phyloP scores from a whole-genome alignment of 805 yeast species.

The Saturnispora hagleri region DNA sequence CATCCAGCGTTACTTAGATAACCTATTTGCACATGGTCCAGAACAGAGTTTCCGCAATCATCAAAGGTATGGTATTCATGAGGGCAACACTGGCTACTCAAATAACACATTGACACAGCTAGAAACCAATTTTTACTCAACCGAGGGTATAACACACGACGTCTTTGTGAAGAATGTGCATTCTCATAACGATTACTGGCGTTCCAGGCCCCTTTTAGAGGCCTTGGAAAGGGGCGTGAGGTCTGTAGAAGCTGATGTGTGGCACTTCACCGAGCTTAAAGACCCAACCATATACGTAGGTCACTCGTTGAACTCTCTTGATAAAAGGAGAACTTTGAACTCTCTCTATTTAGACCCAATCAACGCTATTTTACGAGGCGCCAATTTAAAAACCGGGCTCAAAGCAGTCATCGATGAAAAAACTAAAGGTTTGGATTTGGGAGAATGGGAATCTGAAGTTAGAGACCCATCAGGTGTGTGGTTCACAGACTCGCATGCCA shows the following conservation, averaged over 20 bases:
- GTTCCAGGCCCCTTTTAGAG: slow-evolving; percentile 37
- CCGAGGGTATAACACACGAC: slow-evolving; percentile 19
- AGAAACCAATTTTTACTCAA: slow-evolving; percentile 4
- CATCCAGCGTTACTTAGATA: not conserved
- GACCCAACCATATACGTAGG: slow-evolving; percentile 46
- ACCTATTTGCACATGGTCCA: not conserved
- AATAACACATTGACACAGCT: slow-evolving; percentile 1
- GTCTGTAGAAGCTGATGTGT: slow-evolving; percentile 48
- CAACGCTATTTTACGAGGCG: slow-evolving; percentile 35
- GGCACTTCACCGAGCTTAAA: slow-evolving; percentile 31
- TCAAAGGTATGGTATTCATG: not conserved
- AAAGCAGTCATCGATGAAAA: slow-evolving; percentile 13
- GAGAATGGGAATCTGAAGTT: slow-evolving; percentile 2
- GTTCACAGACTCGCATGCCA: slow-evolving; percentile 38
- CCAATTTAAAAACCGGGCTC: slow-evolving; percentile 30
- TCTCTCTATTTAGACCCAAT: slow-evolving; percentile 47
- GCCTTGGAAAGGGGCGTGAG: slow-evolving; percentile 39
- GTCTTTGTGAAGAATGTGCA: slow-evolving; percentile 30
- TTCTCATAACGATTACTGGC: slow-evolving; percentile 53
- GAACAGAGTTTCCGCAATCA: not conserved
- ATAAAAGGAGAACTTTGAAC: slow-evolving; percentile 37
- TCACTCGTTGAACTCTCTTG: slow-evolving; percentile 43
- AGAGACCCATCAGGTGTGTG: slow-evolving; percentile 19
- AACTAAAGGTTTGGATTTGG: not conserved
- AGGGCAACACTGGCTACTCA: not conserved